A percentile compares a stretch with the other conserved stretches of the same genome.
phyloP scores from a whole-genome alignment of 805 yeast genomes.

The Nakazawaea wickerhamii region DNA sequence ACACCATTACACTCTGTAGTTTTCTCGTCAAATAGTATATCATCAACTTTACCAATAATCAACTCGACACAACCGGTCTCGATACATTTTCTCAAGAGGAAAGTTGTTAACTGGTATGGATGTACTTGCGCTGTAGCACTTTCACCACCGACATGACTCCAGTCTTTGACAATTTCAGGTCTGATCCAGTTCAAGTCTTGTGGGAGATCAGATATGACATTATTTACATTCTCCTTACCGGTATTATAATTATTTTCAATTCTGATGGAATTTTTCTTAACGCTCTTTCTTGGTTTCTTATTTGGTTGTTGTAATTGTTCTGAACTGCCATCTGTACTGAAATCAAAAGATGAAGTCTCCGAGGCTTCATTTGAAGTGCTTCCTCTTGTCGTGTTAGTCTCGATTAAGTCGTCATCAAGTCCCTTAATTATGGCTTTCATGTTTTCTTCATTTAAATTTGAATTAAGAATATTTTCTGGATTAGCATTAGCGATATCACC shows the following conservation, averaged over 20 bases:
- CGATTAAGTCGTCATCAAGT: neutral
- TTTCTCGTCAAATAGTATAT: slow-evolving; percentile 55
- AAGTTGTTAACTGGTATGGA: slow-evolving; percentile 90
- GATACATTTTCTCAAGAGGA: slow-evolving; percentile 70
- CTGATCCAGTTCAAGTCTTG: slow-evolving; percentile 73
- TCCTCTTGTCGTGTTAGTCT: neutral
- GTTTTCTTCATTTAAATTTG: neutral
- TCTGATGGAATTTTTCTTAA: slow-evolving; percentile 30
- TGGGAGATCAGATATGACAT: slow-evolving; percentile 36
- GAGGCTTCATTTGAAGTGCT: slow-evolving; percentile 2
- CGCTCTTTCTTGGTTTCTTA: slow-evolving; percentile 17
- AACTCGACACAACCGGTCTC: slow-evolving; percentile 81
- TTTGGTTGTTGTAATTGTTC: slow-evolving; percentile 1
- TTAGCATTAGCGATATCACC: slow-evolving; percentile 53
- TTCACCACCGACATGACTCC: slow-evolving; percentile 77
- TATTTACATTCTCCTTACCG: slow-evolving; percentile 15
- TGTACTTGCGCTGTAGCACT: slow-evolving; percentile 96
- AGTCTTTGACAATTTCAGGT: slow-evolving; percentile 54
- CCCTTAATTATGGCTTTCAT: neutral
- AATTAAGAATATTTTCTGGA: too few species aligned
- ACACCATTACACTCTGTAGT: slow-evolving; percentile 70
- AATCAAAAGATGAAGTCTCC: slow-evolving; percentile 10
- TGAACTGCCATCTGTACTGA: neutral
- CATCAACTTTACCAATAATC: slow-evolving; percentile 77
- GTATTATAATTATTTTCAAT: slow-evolving; percentile 18